Evolutionary conservation across 805 yeast genomes (phyloP), one percentile per base, ranked within the genome.

Genomic region (Maudiozyma bulderi): DNA sequence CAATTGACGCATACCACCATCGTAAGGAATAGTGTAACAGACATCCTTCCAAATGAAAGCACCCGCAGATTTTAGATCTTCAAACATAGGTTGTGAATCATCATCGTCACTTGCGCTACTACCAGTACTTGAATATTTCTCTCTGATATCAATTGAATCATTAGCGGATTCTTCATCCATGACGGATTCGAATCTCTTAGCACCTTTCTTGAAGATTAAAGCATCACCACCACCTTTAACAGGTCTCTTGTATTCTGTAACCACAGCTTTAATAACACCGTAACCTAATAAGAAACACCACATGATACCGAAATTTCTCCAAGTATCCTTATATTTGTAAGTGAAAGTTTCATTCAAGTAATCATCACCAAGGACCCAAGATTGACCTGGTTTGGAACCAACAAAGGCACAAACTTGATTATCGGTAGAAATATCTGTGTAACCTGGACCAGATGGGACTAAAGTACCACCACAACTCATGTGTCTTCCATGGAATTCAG

Each of bases 291-390:
- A 32, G 51, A 61, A 82, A 2, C 76, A 87, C 60, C 80, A 61
- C 52, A 77, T 54, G 52, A 83, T 77, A 59, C 89, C 96, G 48
- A 83, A 73, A 62, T 87, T 84, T 71, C 95, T 80, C 95, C 96
- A 87, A 46, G 77, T 74, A 64, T 87, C 86, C 14, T 64, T 52
- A 57, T 73, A 79, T 26, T 60, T 58, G 69, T 82, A 87, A 44
- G 65, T 59, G 65, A 66, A 86, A 8, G 80, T 63, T 1, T 57
- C 54, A 3, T 53, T 52, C 47, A 86, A 55, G 59, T 83, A 86
- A 42, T 63, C 67, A 53, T 80, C 78, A 56, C 95, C 95, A 31
- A 64, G 57, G 38, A 86, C 86, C 40, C 52, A 54, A 11, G 61
- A 49, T 37, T 63, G 59, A 40, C 95, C 93, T 0, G 80, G 67